Evolutionary conservation across 1,284 basidiomycete genomes (phyloP).

Genomic region (Agroathelia rolfsii): DNA sequence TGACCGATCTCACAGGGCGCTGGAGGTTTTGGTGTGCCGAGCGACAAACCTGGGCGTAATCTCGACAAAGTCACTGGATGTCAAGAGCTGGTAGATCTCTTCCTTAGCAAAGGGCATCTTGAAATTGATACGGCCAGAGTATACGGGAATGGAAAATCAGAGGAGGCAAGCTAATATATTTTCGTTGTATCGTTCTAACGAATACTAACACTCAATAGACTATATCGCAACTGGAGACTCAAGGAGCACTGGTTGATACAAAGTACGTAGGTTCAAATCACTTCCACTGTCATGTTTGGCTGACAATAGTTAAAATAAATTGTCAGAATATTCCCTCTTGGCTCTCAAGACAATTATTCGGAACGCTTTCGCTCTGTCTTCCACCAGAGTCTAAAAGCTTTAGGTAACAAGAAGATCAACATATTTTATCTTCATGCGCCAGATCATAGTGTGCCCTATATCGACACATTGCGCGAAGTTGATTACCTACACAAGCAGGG

Average conservation of each 20-base stretch:
- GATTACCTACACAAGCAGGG: constrained; percentile 32
- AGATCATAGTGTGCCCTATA: constrained; percentile 17
- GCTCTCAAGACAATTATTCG: constrained; percentile 14
- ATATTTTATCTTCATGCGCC: constrained; percentile 19
- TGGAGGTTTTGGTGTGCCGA: constrained; percentile 11
- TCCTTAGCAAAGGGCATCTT: constrained; percentile 14
- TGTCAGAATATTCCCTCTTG: constrained; percentile 16
- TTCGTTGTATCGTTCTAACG: neutral
- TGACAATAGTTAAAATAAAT: neutral
- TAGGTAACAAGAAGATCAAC: constrained; percentile 15
- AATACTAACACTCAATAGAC: constrained; percentile 11
- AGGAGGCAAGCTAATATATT: constrained; percentile 14
- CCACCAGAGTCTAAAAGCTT: constrained; percentile 13
- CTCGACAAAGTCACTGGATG: constrained; percentile 14
- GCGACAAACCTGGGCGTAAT: constrained; percentile 14
- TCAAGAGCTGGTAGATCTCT: constrained; percentile 19
- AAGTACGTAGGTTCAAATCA: constrained; percentile 12
- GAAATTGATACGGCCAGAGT: constrained; percentile 16
- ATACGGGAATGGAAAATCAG: constrained; percentile 20
- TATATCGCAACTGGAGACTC: constrained; percentile 18
- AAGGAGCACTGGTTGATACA: constrained; percentile 22
- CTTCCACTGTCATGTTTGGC: neutral
- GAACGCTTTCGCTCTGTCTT: constrained; percentile 16
- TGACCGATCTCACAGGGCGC: constrained; percentile 29
- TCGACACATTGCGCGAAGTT: constrained; percentile 26